These are phyloP conservation scores for Collybia nuda DNA, from an alignment of 768 basidiomycete genomes.

Conservation along the genomic window DNA sequence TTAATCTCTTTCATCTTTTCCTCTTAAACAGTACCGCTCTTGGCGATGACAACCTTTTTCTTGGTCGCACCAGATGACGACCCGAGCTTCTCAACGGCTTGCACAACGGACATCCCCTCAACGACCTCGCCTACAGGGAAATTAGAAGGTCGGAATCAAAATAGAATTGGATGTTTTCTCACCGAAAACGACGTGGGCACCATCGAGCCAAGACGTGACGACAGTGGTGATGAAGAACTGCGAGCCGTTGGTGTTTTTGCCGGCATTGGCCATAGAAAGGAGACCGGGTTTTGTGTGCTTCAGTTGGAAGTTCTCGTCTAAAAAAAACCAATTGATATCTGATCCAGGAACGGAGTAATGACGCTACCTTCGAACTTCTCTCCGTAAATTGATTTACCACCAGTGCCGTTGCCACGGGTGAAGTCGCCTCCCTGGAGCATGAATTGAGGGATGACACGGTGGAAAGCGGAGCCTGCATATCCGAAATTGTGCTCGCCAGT, in stretches of 20 bases:
- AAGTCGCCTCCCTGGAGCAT: conserved; percentile 95
- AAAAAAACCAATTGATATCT: conserved; percentile 2
- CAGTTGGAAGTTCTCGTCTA: conserved; percentile 83
- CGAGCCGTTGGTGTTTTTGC: conserved; percentile 81
- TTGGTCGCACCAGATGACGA: conserved; percentile 37
- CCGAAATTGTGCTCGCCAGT: conserved; percentile 75
- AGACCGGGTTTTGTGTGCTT: conserved; percentile 72
- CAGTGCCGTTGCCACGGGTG: conserved; percentile 65
- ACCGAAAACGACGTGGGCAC: conserved; percentile 88
- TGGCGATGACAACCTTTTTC: conserved; percentile 50
- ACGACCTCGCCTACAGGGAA: conserved; percentile 56
- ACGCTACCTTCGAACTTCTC: conserved; percentile 53
- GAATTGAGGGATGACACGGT: conserved; percentile 80
- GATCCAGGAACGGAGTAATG: conserved; percentile 1
- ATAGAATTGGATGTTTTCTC: conserved; percentile 9
- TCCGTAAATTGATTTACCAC: conserved; percentile 81
- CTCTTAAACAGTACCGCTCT: conserved; percentile 48
- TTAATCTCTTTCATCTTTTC: background rate
- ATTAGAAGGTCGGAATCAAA: background rate
- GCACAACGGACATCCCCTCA: conserved; percentile 58
- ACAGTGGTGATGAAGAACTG: conserved; percentile 92
- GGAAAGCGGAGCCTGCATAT: conserved; percentile 69
- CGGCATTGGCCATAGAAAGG: conserved; percentile 82
- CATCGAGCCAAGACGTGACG: conserved; percentile 77
- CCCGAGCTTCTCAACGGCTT: conserved; percentile 41